Conservation (phyloP, 345 rosid species). For the Eucalyptus leucophloia region DNA sequence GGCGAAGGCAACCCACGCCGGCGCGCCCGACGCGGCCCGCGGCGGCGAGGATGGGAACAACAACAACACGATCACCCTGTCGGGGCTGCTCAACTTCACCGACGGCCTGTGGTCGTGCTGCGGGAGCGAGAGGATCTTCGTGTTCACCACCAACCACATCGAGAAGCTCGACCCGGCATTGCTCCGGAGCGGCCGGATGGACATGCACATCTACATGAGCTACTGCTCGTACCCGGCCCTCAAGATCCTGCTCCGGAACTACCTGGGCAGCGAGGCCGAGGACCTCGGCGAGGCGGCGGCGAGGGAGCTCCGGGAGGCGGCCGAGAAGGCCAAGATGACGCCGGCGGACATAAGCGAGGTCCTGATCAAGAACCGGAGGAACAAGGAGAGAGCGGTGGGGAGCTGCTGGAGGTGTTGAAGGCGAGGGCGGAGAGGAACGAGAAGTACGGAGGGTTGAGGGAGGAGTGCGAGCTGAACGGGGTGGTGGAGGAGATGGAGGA, state of each 20-base stretch:
- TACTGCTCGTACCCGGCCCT: constrained; percentile 58
- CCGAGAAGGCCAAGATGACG: constrained; percentile 69
- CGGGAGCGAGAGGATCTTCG: constrained; percentile 93
- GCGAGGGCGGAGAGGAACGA: constrained; percentile 26
- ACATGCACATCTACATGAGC: constrained; percentile 89
- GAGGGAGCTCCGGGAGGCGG: constrained; percentile 31
- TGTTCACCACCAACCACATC: constrained; percentile 85
- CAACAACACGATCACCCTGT: constrained; percentile 54
- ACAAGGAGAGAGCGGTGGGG: constrained; percentile 43
- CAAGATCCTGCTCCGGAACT: constrained; percentile 62
- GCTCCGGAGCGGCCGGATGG: constrained; percentile 92
- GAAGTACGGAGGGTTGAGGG: constrained; percentile 4
- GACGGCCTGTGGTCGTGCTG: constrained; percentile 99
- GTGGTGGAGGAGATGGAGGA: constrained; percentile 29
- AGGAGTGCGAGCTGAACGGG: constrained; percentile 4
- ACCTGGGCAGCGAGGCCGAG: constrained; percentile 31
- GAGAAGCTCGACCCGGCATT: constrained; percentile 91
- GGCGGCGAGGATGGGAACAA: constrained; percentile 18
- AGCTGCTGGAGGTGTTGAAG: constrained; percentile 40
- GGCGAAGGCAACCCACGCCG: constrained; percentile 15
- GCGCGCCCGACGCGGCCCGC: constrained; percentile 20
- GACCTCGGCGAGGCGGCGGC: constrained; percentile 11
- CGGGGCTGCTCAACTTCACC: constrained; percentile 87
- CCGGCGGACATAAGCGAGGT: constrained; percentile 93
- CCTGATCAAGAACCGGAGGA: constrained; percentile 58